Percentiles rank a stretch among this genome's conserved stretches.
Conservation (phyloP, 805 yeast genomes). For the Metschnikowia lunata region DNA sequence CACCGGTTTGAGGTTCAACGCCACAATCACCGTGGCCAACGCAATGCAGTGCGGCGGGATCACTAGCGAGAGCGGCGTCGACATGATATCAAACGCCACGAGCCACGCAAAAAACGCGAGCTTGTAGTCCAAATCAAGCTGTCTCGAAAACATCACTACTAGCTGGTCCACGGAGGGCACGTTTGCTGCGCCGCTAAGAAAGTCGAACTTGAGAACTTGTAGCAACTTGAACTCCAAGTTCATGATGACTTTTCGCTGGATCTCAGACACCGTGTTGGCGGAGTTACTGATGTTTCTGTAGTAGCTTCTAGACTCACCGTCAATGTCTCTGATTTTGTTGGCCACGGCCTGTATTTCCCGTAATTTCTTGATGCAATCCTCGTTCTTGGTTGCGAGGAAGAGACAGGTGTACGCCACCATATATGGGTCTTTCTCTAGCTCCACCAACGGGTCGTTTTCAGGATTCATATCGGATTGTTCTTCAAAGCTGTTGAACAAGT, state of each 20-base stretch:
- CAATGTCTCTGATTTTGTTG: conserved; percentile 35
- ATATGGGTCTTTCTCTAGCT: conserved; percentile 41
- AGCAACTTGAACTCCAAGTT: conserved; percentile 65
- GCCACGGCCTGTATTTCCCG: conserved; percentile 56
- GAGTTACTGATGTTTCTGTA: conserved; percentile 11
- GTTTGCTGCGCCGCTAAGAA: conserved; percentile 51
- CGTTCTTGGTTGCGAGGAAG: conserved; percentile 70
- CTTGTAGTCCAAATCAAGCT: conserved; percentile 41
- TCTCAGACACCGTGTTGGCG: conserved; percentile 36
- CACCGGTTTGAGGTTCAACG: conserved; percentile 45
- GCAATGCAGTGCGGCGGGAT: conserved; percentile 77
- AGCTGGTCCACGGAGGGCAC: conserved; percentile 53
- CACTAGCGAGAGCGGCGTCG: conserved; percentile 63
- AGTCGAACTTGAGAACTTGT: conserved; percentile 78
- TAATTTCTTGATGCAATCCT: conserved; percentile 77
- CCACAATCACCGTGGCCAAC: conserved; percentile 58
- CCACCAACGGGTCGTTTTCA: conserved; percentile 16
- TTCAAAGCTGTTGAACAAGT: conserved; percentile 59
- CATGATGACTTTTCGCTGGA: conserved; percentile 53
- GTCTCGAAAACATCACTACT: conserved; percentile 57
- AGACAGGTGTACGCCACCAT: conserved; percentile 68
- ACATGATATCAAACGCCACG: conserved; percentile 67
- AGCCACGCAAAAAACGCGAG: conserved; percentile 63
- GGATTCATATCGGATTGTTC: conserved; percentile 22
- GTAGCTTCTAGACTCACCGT: conserved; percentile 30